Evolutionary conservation across 2,329 filamentous ascomycete species (phyloP).

Genomic region (Botrytis cinerea): DNA sequence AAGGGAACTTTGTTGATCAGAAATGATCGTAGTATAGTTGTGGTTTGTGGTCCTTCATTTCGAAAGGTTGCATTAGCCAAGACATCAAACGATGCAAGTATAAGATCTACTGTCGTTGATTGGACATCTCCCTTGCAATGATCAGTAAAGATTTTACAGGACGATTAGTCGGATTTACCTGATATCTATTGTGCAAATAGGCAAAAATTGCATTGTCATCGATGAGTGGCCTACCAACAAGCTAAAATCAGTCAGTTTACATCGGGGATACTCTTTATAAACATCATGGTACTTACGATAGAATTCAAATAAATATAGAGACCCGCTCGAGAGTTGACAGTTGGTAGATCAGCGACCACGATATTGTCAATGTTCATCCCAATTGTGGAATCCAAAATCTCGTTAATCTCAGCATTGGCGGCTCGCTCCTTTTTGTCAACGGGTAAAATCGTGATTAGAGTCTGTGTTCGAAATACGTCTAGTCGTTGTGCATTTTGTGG

Average conservation of each 20-base stretch:
- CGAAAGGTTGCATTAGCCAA: slow-evolving; percentile 84
- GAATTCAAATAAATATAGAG: slow-evolving; percentile 85
- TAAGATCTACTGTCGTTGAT: slow-evolving; percentile 75
- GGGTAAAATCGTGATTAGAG: slow-evolving; percentile 57
- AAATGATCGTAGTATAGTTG: slow-evolving; percentile 81
- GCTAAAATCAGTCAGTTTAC: slow-evolving; percentile 52
- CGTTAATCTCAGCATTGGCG: slow-evolving; percentile 55
- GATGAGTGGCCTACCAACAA: slow-evolving; percentile 77
- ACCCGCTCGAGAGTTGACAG: slow-evolving; percentile 75
- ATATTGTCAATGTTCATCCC: slow-evolving; percentile 47
- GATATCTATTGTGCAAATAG: slow-evolving; percentile 83
- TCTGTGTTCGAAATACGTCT: slow-evolving; percentile 60
- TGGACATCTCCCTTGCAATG: slow-evolving; percentile 68
- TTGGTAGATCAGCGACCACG: slow-evolving; percentile 64
- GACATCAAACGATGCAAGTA: slow-evolving; percentile 86
- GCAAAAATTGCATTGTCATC: slow-evolving; percentile 78
- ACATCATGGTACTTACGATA: slow-evolving; percentile 56
- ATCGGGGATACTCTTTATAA: not conserved
- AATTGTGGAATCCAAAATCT: slow-evolving; percentile 58
- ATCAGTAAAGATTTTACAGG: slow-evolving; percentile 36
- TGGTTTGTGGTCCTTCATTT: slow-evolving; percentile 57
- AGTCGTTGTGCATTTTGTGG: slow-evolving; percentile 53
- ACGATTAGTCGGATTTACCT: slow-evolving; percentile 51
- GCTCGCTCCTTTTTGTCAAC: slow-evolving; percentile 54
- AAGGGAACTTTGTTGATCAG: slow-evolving; percentile 73